These are phyloP conservation scores for Sclerotinia subarctica DNA, from an alignment of 2,329 filamentous ascomycete species.

Conservation along the genomic window DNA sequence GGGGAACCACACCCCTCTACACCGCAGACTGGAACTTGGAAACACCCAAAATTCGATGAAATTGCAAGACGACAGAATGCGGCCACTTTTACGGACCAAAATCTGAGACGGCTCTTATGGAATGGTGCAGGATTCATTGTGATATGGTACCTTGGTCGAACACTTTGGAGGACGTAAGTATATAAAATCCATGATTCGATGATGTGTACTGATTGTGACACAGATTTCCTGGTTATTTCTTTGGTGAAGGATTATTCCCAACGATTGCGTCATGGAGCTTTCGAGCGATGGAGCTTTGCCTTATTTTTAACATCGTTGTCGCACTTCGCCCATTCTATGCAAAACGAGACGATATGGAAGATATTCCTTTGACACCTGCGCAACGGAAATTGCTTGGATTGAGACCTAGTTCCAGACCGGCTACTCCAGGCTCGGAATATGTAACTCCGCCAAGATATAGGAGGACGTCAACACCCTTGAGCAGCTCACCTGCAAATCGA, in stretches of 20 bases:
- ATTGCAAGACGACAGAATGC: slow-evolving; percentile 78
- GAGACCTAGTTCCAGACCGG: slow-evolving; percentile 58
- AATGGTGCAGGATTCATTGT: slow-evolving; percentile 58
- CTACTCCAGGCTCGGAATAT: slow-evolving; percentile 69
- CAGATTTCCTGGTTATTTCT: slow-evolving; percentile 36
- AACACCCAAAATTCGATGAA: slow-evolving; percentile 83
- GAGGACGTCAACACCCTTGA: slow-evolving; percentile 61
- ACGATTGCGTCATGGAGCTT: slow-evolving; percentile 40
- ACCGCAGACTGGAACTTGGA: slow-evolving; percentile 69
- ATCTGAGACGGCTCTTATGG: slow-evolving; percentile 66
- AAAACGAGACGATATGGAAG: slow-evolving; percentile 71
- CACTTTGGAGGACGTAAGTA: slow-evolving; percentile 35
- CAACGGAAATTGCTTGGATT: slow-evolving; percentile 85
- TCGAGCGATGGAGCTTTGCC: slow-evolving; percentile 52
- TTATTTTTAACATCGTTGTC: slow-evolving; percentile 66
- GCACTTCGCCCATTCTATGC: slow-evolving; percentile 72
- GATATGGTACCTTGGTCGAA: slow-evolving; percentile 46
- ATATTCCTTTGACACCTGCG: slow-evolving; percentile 86
- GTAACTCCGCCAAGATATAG: slow-evolving; percentile 86
- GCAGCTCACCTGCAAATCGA: slow-evolving; percentile 58
- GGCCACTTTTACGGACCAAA: slow-evolving; percentile 73
- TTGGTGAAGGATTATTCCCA: slow-evolving; percentile 26
- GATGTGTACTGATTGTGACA: slow-evolving; percentile 19
- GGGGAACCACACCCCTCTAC: slow-evolving; percentile 11
- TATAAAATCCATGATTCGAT: background rate